A percentile compares a stretch with the other conserved stretches of the same genome.
Evolutionary conservation across 2,329 filamentous ascomycete genomes (phyloP).

Genomic region (Pseudocercospora macadamiae): DNA sequence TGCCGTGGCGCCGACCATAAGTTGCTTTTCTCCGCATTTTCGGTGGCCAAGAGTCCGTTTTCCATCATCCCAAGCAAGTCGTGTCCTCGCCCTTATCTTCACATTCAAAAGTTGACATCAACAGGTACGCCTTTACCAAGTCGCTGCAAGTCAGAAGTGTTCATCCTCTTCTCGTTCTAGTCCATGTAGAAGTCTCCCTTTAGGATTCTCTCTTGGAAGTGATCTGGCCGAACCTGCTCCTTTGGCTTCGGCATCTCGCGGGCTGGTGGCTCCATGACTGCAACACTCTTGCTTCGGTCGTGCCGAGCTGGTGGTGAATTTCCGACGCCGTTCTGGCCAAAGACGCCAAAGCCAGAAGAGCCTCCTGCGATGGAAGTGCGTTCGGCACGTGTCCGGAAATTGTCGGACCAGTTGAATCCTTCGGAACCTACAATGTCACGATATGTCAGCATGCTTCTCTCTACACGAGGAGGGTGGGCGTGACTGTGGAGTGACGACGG

Average conservation of each 20-base stretch:
- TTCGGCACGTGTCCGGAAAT: conserved; percentile 88
- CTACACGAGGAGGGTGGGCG: conserved; percentile 17
- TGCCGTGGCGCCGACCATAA: conserved; percentile 2
- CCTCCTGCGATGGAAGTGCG: conserved; percentile 64
- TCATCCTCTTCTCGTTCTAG: not conserved
- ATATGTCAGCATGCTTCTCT: conserved; percentile 45
- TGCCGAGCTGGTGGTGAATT: conserved; percentile 46
- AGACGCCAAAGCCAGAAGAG: conserved; percentile 48
- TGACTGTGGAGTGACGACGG: conserved; percentile 21
- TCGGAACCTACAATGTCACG: conserved; percentile 64
- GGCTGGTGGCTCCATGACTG: conserved; percentile 60
- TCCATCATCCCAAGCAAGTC: not conserved
- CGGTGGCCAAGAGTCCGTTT: not conserved
- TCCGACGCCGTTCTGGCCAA: conserved; percentile 35
- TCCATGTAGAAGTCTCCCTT: conserved; percentile 99
- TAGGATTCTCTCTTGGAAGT: conserved; percentile 94
- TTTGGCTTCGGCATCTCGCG: conserved; percentile 60
- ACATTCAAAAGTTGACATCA: not conserved
- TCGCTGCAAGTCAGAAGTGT: not conserved
- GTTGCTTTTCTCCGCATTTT: not conserved
- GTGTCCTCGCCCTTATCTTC: not conserved
- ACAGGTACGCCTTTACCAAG: not conserved
- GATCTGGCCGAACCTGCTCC: conserved; percentile 67
- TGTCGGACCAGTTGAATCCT: conserved; percentile 96
- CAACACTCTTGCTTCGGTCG: conserved; percentile 70